A percentile compares a stretch with the other conserved stretches of the same genome.
These are phyloP conservation scores for Westerdykella ornata DNA, from an alignment of 2,329 filamentous ascomycete species.

Conservation along the genomic window DNA sequence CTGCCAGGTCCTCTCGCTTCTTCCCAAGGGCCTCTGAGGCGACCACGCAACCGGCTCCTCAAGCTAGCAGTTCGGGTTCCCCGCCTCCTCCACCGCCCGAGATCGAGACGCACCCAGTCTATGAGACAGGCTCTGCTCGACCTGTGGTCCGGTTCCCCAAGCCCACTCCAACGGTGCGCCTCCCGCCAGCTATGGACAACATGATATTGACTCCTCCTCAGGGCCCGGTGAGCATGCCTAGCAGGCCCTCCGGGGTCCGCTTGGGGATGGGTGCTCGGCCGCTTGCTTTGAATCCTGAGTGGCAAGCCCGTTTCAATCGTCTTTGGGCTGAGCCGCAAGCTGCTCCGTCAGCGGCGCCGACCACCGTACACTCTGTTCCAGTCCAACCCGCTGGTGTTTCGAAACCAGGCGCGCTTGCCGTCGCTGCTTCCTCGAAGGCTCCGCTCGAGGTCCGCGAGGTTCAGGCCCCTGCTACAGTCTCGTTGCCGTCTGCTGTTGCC, in stretches of 20 bases:
- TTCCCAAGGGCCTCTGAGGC: constrained; percentile 30
- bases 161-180: constrained; percentile 68
- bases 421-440: constrained; percentile 60
- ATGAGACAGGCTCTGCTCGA: constrained; percentile 57
- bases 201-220: constrained; percentile 31
- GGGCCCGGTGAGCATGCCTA: constrained; percentile 38
- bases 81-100: constrained; percentile 59
- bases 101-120: constrained; percentile 65
- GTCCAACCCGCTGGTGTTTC: constrained; percentile 32
- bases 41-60: constrained; percentile 18
- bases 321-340: constrained; percentile 57
- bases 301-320: constrained; percentile 80
- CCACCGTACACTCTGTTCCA: constrained; percentile 20
- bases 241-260: constrained; percentile 14
- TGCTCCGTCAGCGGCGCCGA: constrained; percentile 10
- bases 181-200: constrained; percentile 55
- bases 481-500: constrained; percentile 48
- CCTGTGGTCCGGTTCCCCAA: constrained; percentile 65
- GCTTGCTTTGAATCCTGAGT: constrained; percentile 46
- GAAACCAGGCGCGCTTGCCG: constrained; percentile 46
- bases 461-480: constrained; percentile 58
- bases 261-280: constrained; percentile 31
- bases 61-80: constrained; percentile 24
- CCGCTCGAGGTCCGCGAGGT: constrained; percentile 47
- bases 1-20: constrained; percentile 32